phyloP scores from a whole-genome alignment of 2,329 filamentous ascomycete genomes.

The Neobulgaria alba region DNA sequence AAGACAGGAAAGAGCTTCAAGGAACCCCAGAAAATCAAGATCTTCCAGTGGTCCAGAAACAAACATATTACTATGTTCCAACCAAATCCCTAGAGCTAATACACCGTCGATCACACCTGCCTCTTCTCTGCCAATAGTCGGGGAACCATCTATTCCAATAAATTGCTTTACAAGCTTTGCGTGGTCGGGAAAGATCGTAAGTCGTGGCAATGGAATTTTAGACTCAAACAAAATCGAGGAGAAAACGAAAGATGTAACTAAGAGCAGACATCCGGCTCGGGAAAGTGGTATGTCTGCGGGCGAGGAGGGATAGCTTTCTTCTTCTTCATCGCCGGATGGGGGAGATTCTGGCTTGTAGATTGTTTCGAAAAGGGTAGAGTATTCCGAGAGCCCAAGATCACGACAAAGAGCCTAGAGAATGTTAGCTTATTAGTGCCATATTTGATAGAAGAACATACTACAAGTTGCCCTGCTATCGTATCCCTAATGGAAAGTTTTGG shows the following conservation, averaged over 20 bases:
- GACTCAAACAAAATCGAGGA: conserved; percentile 53
- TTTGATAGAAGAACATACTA: conserved; percentile 38
- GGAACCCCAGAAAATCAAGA: conserved; percentile 47
- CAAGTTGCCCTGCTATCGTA: conserved; percentile 62
- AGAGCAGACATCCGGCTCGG: conserved; percentile 47
- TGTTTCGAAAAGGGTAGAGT: conserved; percentile 36
- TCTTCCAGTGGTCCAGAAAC: conserved; percentile 29
- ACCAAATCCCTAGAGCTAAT: conserved; percentile 50
- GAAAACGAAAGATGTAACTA: conserved; percentile 55
- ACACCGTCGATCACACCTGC: conserved; percentile 51
- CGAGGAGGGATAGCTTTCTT: conserved; percentile 36
- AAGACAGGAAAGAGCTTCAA: conserved; percentile 37
- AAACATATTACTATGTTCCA: conserved; percentile 43
- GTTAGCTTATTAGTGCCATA: no score
- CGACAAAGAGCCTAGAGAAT: conserved; percentile 35
- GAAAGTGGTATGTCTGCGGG: conserved; percentile 49
- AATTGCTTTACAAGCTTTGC: conserved; percentile 44
- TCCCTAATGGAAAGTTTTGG: conserved; percentile 52
- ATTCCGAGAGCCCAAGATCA: conserved; percentile 45
- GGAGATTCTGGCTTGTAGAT: conserved; percentile 35
- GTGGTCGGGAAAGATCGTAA: conserved; percentile 54
- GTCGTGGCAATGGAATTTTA: conserved; percentile 41
- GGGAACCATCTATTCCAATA: conserved; percentile 40
- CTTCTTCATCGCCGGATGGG: conserved; percentile 32
- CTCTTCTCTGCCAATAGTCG: conserved; percentile 37